These are phyloP conservation scores for Wickerhamiella lipophila DNA, from an alignment of 805 yeast species.

Conservation along the genomic window DNA sequence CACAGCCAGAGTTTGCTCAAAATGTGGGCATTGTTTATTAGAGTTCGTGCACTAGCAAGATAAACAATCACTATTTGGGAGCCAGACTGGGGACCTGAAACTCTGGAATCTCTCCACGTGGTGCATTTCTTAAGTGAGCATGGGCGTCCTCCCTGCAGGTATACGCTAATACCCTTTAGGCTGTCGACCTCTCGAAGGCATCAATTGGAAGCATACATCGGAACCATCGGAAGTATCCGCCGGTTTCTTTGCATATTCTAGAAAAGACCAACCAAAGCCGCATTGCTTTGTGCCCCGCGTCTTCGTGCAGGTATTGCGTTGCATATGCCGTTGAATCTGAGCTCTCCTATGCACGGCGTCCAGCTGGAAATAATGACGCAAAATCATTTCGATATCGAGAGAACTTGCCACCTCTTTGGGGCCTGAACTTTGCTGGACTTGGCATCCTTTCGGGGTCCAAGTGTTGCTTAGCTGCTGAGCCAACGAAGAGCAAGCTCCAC, in stretches of 20 bases:
- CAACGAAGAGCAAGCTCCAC: not conserved
- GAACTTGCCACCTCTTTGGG: not conserved
- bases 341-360: not conserved
- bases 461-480: not conserved
- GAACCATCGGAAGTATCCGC: no score
- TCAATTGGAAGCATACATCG: no score
- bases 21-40: no score
- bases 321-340: not conserved
- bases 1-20: no score
- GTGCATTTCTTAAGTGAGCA: no score
- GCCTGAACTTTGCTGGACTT: not conserved
- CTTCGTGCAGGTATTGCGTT: not conserved
- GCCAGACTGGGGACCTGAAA: no score
- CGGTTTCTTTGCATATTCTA: not conserved
- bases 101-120: no score
- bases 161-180: no score
- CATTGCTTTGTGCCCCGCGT: not conserved
- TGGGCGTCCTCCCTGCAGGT: no score
- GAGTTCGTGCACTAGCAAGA: no score
- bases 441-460: not conserved
- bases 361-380: not conserved
- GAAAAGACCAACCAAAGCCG: not conserved
- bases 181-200: no score
- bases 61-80: no score
- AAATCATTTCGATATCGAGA: not conserved